Evolutionary conservation across 768 basidiomycete species (phyloP), one percentile per base, ranked within the genome.

Genomic region (Amyloporia xantha): DNA sequence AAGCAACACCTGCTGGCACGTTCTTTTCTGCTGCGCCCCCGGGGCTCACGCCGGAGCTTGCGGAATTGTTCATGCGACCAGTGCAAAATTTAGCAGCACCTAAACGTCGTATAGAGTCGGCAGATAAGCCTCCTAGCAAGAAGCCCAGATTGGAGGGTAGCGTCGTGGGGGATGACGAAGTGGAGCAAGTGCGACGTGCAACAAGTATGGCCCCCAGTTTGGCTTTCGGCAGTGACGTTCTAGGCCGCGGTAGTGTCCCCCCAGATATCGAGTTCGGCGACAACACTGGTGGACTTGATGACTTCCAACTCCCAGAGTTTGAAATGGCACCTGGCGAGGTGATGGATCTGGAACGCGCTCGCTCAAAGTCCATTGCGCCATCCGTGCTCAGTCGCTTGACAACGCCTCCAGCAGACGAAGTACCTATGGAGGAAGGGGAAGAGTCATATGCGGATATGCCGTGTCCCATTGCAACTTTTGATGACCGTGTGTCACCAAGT

Each of bases 11-110:
- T 13, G 74, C 79, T n/a, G 84, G 83, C 23, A 79, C 75, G 2
- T 85, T 84, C 60, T 84, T 94, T 66, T 88, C 78, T 58, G 86
- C 84, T 39, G 92, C 86, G 0, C 93, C 94, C 10, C 86, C 87
- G 11, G 90, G 90, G 7, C 66, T 94, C 42, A 79, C 82, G 0
- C 84, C 86, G 0, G 91, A 95, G 63, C 72, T 99, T 19, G 76
- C 79, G 1, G 79, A 86, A 46, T 68, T 99, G 47, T 99, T 96
- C 68, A 75, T 86, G 71, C 86, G 87, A 36, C 90, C 91, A 9
- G 55, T 84, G 3, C 72, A 73, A 30, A 67, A 51, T 28, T 57
- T 68, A n/a, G 65, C 66, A 4, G 57, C 74, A n/a, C 66, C 75
- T 20, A 88, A 88, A 61, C 79, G 84, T 44, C 75, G 81, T 37